These are phyloP conservation scores for Bipolaris oryzae DNA, from an alignment of 2,329 filamentous ascomycete species.

Conservation along the genomic window DNA sequence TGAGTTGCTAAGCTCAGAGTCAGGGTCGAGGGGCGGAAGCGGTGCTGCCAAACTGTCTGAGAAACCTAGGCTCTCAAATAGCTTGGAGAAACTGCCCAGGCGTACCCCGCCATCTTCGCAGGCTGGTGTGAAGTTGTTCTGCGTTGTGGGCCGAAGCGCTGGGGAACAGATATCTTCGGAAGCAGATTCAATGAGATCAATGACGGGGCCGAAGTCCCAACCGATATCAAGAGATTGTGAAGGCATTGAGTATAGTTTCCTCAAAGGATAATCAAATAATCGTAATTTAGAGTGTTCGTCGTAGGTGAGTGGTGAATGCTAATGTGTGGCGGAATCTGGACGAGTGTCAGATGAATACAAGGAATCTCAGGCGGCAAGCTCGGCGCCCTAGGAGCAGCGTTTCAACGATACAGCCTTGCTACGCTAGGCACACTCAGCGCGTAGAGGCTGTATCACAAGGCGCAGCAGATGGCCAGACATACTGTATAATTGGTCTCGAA, in stretches of 20 bases:
- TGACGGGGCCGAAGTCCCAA: conserved; percentile 56
- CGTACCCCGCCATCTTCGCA: conserved; percentile 24
- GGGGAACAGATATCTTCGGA: conserved; percentile 30
- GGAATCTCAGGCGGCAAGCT: background rate
- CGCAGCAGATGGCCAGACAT: conserved; percentile 21
- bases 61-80: conserved; percentile 54
- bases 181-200: conserved; percentile 49
- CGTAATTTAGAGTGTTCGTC: conserved; percentile 4
- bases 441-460: background rate
- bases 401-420: background rate
- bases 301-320: conserved; percentile 15
- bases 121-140: conserved; percentile 9
- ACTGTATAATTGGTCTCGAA: conserved; percentile 37
- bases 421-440: background rate
- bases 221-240: conserved; percentile 44
- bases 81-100: conserved; percentile 55
- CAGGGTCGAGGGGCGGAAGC: conserved; percentile 29
- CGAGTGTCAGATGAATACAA: conserved; percentile 17
- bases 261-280: background rate
- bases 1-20: conserved; percentile 49
- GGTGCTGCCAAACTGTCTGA: conserved; percentile 26
- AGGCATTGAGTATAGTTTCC: conserved; percentile 33
- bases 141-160: conserved; percentile 17
- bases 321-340: conserved; percentile 23
- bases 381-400: background rate